Evolutionary conservation across 169 alveolate genomes (phyloP), one percentile per base, ranked within the genome.

Genomic region (Babesia ovis): DNA sequence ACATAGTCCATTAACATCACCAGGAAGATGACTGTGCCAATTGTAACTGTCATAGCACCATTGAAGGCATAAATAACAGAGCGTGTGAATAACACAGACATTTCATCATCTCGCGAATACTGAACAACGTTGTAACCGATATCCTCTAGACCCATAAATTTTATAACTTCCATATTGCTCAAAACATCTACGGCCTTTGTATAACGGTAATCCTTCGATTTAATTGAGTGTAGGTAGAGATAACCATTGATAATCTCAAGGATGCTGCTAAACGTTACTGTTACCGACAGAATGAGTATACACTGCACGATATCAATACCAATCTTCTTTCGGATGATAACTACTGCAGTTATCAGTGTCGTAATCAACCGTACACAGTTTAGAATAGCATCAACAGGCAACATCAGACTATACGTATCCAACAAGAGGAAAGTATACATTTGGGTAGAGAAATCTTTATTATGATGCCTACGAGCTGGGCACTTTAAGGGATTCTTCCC

Each of bases 391-490:
- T 77, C 86, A 46, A 77, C 61, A 34, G 59, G 67, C 46, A 54
- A 31, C 68, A 72, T 50, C 18, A 69, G 22, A 4, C 41, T 27
- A 14, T 58, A 77, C 2, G 77, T 51, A 29, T 77, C 86, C 56
- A 77, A 35, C 31, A 68, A 43, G 39, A 56, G 48, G 46, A 37
- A 68, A 18, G 83, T 48, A 57, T 48, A 68, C 55, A 77, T 77
- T 56, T 70, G 37, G 0, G 86, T 69, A 25, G 74, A 16, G n/a
- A 77, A 46, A 18, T 77, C 86, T 22, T 51, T 68, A 56, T 69
- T 77, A 29, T 77, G 80, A 34, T 59, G 43, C 0, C 86, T 37
- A 55, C 64, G 41, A 11, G 86, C 81, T 11, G 86, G 81, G 41
- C 86, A 77, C 29, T 25, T 8, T 11, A 68, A 57, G 4, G 86